Evolutionary conservation across 2,329 filamentous ascomycete species (phyloP).

Genomic region (Hymenoscyphus fraxineus): DNA sequence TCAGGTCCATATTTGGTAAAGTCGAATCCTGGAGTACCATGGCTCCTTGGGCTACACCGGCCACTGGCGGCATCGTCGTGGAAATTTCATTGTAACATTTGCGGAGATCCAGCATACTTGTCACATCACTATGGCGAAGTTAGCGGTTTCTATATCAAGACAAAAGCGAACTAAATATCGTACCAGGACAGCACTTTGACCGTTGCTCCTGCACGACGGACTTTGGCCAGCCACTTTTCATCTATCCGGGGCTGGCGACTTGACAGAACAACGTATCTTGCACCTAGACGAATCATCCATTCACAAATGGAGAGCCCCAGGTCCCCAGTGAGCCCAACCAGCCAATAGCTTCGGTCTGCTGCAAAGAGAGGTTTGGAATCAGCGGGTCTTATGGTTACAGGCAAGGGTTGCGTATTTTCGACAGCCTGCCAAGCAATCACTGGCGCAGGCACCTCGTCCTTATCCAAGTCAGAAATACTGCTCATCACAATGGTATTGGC

Average conservation of each 20-base stretch:
- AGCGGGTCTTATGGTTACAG: no score
- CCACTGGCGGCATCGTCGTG: conserved; percentile 40
- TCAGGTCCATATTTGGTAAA: conserved; percentile 32
- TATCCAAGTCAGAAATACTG: no score
- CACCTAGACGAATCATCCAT: conserved; percentile 41
- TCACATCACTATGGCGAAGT: not conserved
- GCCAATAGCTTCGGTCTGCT: conserved; percentile 32
- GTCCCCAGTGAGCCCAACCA: conserved; percentile 29
- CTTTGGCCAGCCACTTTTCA: conserved; percentile 23
- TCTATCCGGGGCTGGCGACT: conserved; percentile 39
- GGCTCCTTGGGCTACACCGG: conserved; percentile 38
- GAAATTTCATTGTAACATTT: conserved; percentile 52
- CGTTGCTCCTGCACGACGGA: not conserved
- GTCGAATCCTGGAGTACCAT: conserved; percentile 41
- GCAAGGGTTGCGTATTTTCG: no score
- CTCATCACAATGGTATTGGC: no score
- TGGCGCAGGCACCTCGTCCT: no score
- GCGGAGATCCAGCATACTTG: conserved; percentile 3
- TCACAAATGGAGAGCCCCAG: conserved; percentile 37
- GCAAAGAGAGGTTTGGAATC: not conserved
- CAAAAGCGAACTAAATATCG: no score
- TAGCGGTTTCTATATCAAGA: no score
- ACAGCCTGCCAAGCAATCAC: no score
- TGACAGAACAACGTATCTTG: conserved; percentile 37
- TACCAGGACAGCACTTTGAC: not conserved